Evolutionary conservation across 306 rosid genomes (phyloP).

Genomic region (Rosa chinensis): DNA sequence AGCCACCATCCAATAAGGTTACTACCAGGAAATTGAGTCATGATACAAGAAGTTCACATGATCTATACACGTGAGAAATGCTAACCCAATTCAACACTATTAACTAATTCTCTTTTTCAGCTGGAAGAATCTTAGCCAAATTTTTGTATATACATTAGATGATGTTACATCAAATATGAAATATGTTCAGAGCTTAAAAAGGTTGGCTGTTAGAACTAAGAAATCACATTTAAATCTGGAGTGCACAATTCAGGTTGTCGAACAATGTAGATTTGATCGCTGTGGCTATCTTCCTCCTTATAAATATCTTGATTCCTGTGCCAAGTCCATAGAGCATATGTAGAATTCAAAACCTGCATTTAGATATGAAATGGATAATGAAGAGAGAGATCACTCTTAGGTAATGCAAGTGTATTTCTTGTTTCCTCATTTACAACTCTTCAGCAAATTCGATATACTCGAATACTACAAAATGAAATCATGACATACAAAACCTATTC

Average conservation of each 20-base stretch:
- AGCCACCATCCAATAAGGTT: too few relatives aligned
- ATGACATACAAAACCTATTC: neutral
- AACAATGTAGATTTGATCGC: slow-evolving; percentile 82
- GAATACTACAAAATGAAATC: neutral
- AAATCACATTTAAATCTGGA: slow-evolving; percentile 39
- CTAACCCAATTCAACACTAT: too few relatives aligned
- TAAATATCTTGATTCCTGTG: slow-evolving; percentile 78
- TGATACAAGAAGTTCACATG: too few relatives aligned
- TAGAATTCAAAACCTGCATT: slow-evolving; percentile 74
- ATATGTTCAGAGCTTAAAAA: neutral
- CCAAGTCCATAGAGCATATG: slow-evolving; percentile 92
- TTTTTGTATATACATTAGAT: too few relatives aligned
- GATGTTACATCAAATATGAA: neutral
- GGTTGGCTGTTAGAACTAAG: slow-evolving; percentile 21
- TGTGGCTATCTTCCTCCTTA: slow-evolving; percentile 53
- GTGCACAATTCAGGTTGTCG: slow-evolving; percentile 71
- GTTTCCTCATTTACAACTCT: neutral
- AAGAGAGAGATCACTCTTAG: neutral
- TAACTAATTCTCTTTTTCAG: too few relatives aligned
- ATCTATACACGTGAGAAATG: too few relatives aligned
- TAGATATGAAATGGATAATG: neutral
- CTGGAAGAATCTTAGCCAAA: too few relatives aligned
- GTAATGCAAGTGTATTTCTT: neutral
- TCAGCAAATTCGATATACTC: neutral
- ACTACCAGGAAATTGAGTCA: too few relatives aligned